These are phyloP conservation scores for Daldinia loculata DNA, from an alignment of 495 filamentous ascomycete species.

Conservation along the genomic window DNA sequence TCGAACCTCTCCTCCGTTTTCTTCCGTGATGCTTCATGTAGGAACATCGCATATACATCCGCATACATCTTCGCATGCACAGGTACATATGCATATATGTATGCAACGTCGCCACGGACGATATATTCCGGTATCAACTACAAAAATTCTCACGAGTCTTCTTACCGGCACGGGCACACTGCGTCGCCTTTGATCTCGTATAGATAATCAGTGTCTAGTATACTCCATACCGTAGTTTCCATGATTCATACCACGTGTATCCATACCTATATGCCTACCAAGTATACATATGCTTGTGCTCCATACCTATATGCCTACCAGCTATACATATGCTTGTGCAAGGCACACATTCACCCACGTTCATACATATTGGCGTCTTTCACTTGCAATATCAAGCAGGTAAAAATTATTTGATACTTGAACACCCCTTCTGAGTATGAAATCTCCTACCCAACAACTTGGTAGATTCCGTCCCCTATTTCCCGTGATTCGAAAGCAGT, in stretches of 20 bases:
- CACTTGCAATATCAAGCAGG: background rate
- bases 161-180: slow-evolving; percentile 7
- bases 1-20: background rate
- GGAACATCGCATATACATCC: background rate
- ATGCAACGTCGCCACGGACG: slow-evolving; percentile 15
- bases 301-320: too few species aligned
- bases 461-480: slow-evolving; percentile 17
- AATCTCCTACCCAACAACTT: slow-evolving; percentile 14
- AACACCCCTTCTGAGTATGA: slow-evolving; percentile 5
- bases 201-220: background rate
- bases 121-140: slow-evolving; percentile 21
- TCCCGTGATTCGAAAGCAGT: slow-evolving; percentile 9
- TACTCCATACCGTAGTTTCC: background rate
- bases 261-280: background rate
- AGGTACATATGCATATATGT: background rate
- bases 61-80: background rate
- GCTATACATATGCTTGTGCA: background rate
- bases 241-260: background rate
- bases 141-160: slow-evolving; percentile 28
- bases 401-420: background rate
- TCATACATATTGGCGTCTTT: background rate
- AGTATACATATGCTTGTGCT: background rate
- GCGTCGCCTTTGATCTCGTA: background rate
- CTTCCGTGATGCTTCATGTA: background rate
- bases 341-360: background rate